Percentiles rank a stretch among this genome's conserved stretches.
phyloP scores from a whole-genome alignment of 176 grass and related monocot species.

The Carex parvula region DNA sequence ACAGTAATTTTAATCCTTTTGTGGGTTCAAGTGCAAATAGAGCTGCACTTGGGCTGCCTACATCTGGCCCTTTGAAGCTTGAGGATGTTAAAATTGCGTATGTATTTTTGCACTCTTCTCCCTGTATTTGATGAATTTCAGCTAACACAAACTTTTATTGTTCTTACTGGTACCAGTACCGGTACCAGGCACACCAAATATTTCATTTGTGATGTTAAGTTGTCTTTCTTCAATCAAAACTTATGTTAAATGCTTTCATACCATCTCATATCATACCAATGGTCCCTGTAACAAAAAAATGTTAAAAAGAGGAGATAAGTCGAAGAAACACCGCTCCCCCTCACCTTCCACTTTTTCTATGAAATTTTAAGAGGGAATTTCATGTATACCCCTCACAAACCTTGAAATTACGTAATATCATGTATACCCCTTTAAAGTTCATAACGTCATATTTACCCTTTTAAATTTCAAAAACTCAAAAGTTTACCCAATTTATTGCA shows the following conservation, averaged over 20 bases:
- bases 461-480: too few relatives aligned
- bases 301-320: background rate
- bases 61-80: conserved; percentile 52
- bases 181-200: background rate
- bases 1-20: conserved; percentile 29
- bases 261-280: background rate
- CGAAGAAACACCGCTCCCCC: background rate
- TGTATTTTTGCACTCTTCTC: conserved; percentile 26
- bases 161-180: background rate
- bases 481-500: too few relatives aligned
- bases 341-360: background rate
- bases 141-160: background rate
- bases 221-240: background rate
- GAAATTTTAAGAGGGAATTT: background rate
- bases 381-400: too few relatives aligned
- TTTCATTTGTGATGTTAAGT: background rate
- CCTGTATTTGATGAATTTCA: background rate
- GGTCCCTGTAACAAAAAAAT: background rate
- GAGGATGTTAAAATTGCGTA: conserved; percentile 85
- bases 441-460: too few relatives aligned
- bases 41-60: conserved; percentile 52
- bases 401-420: too few relatives aligned
- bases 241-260: background rate
- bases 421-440: too few relatives aligned
- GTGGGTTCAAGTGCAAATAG: conserved; percentile 58